These are phyloP conservation scores for Phytophthora macrochlamydospora DNA, from an alignment of 352 stramenopile species.

Conservation along the genomic window DNA sequence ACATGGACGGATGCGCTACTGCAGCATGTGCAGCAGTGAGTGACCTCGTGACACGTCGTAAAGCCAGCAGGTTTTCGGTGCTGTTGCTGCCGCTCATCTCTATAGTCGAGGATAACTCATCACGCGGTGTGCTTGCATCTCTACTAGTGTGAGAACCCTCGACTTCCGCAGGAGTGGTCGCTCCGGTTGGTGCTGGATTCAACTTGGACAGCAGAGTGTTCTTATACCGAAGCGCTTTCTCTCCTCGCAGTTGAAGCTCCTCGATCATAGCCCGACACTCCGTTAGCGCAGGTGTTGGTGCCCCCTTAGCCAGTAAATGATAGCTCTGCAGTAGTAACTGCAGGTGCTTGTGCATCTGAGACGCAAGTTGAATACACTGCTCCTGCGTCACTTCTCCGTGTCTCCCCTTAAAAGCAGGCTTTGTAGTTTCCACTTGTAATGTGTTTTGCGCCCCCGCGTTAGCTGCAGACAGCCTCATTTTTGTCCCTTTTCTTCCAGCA, in stretches of 20 bases:
- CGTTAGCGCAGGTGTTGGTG: constrained; percentile 6
- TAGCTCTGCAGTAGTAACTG: constrained; percentile 81
- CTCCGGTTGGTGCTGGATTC: constrained; percentile 26
- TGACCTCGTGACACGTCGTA: constrained; percentile 75
- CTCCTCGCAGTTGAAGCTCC: constrained; percentile 66
- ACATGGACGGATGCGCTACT: constrained; percentile 85
- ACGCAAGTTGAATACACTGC: constrained; percentile 83
- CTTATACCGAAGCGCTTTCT: constrained; percentile 71
- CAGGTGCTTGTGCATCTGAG: constrained; percentile 89
- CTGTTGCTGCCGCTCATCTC: constrained; percentile 7
- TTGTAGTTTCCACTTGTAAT: constrained; percentile 1
- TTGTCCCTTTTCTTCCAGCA: neutral
- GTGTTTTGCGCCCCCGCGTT: neutral
- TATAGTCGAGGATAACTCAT: constrained; percentile 4
- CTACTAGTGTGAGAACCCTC: neutral
- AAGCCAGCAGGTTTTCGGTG: constrained; percentile 35
- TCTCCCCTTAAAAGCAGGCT: constrained; percentile 19
- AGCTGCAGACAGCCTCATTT: neutral
- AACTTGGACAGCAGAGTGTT: constrained; percentile 69
- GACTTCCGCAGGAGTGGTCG: constrained; percentile 5
- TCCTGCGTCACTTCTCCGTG: constrained; percentile 51
- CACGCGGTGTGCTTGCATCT: constrained; percentile 5
- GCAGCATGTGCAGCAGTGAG: constrained; percentile 80
- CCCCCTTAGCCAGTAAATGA: constrained; percentile 47
- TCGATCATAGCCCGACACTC: constrained; percentile 70